Conservation (phyloP, 2,329 filamentous ascomycete genomes). For the Albophoma yamanashiensis region DNA sequence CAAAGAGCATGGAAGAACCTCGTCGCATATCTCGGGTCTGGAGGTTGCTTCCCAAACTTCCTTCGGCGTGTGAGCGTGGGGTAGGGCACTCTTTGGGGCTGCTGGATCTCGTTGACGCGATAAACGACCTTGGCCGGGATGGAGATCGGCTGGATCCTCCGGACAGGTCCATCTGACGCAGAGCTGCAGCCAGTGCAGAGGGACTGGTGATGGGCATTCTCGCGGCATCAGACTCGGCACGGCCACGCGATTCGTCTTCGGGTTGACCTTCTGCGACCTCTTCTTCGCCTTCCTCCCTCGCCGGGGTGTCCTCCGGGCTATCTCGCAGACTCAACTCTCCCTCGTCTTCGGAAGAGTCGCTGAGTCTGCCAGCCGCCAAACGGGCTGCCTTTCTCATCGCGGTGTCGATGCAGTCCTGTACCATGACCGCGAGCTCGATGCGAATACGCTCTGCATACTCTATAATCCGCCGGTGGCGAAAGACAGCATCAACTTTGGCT, state of each 20-base stretch:
- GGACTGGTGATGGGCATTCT: conserved; percentile 22
- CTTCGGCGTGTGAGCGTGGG: conserved; percentile 65
- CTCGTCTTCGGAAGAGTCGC: conserved; percentile 60
- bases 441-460: conserved; percentile 95
- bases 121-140: conserved; percentile 38
- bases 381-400: conserved; percentile 82
- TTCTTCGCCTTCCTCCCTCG: conserved; percentile 11
- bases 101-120: conserved; percentile 72
- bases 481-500: conserved; percentile 85
- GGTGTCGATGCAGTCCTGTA: conserved; percentile 91
- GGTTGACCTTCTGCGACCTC: conserved; percentile 24
- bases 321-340: conserved; percentile 28
- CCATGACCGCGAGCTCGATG: conserved; percentile 82
- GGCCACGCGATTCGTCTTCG: conserved; percentile 7
- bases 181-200: conserved; percentile 44
- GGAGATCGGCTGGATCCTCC: conserved; percentile 20
- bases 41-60: conserved; percentile 43
- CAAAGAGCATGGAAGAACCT: conserved; percentile 61
- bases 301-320: conserved; percentile 5
- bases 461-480: conserved; percentile 83
- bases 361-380: conserved; percentile 75
- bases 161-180: conserved; percentile 29
- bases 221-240: conserved; percentile 2
- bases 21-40: conserved; percentile 58
- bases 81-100: conserved; percentile 89